Evolutionary conservation across 116 monocot species (phyloP), one percentile per base, ranked within the genome.

Genomic region (Trichopus zeylanicus): DNA sequence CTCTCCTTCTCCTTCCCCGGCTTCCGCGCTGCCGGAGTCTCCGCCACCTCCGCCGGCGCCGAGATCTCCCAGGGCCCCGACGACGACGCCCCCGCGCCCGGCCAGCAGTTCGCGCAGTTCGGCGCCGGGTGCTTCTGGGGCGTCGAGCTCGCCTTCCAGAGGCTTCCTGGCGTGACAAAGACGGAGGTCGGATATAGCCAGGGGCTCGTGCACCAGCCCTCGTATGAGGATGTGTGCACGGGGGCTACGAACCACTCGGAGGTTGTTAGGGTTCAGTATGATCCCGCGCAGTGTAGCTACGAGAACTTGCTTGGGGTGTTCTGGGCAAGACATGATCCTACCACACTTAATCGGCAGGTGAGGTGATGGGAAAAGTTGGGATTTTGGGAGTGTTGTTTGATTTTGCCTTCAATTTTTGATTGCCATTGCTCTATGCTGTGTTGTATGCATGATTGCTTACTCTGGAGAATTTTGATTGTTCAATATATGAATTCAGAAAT

Each of bases 71-170:
- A 71, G 67, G 73, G 75, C 0, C 78, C 78, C 6, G 89, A 89
- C 37, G 77, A 81, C 12, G 84, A 89, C 62, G 29, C 55, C 35
- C 84, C 84, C 12, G 70, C 65, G 12, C 35, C 71, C 19, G 89
- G 81, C 29, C 61, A 68, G 51, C 55, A 56, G 62, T 76, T 84
- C 61, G 78, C 89, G 31, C 84, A 89, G 65, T 84, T 89, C 65
- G 89, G 68, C 11, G 84, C 84, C 5, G 93, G 93, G 13, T 93
- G 93, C 67, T 93, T 93, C 69, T 93, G 93, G 93, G 82, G 93
- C 11, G 82, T 85, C 23, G 88, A 93, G 75, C 77, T 93, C 7
- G 64, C 61, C 29, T 88, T 88, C 66, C 93, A 93, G 87, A 78
- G 93, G 39, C 77, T 85, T 18, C 57, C 81, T 11, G 88, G 93